Base-by-base conservation (phyloP, 2,329 filamentous ascomycete species). In the Lecanicillium sp. region DNA sequence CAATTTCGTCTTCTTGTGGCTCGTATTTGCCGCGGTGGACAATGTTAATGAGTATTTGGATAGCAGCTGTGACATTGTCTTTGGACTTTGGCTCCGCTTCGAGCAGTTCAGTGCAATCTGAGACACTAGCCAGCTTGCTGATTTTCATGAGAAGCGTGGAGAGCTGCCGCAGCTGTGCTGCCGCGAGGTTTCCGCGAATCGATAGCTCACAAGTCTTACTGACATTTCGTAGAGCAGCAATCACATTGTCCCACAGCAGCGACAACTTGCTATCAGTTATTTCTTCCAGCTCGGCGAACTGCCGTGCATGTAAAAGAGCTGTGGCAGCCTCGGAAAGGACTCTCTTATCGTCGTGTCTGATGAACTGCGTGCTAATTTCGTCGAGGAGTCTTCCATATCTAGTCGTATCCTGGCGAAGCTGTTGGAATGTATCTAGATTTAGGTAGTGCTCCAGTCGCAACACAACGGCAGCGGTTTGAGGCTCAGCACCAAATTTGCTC, bases 331-430 rank as follows among this genome's bases (percentile, higher is more conserved):
- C 89, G 9, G 79, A 78, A 33, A 98, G 70, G 14, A 96, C 89
- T 40, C 77, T 76, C 50, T 85, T 83, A 52, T 94, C 86, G 31
- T 85, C 85, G 54, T 98, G 92, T n/a, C 87, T 80, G 51, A 84
- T 80, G 63, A 98, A 96, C 51, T 98, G 92, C 42, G 86, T 87
- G 58, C 85, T 88, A 50, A 96, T 87, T 52, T 95, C 89, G 49
- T 95, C 88, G 2, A 98, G 68, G 20, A 96, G 66, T 16, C 82
- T 78, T 6, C 81, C 77, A 54, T 94, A 94, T 2, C 80, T 82
- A 2, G 83, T 80, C 1, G 86, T 78, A 48, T 94, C 87, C 56
- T 95, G 88, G 37, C 89, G 82, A 28, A 96, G 68, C 52, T 94
- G 85, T 54, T 89, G 83, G 54, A 96, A 94, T 16, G 89, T 76